These are phyloP conservation scores for Oryza rufipogon DNA, from an alignment of 176 grass and related monocot species.

Conservation along the genomic window DNA sequence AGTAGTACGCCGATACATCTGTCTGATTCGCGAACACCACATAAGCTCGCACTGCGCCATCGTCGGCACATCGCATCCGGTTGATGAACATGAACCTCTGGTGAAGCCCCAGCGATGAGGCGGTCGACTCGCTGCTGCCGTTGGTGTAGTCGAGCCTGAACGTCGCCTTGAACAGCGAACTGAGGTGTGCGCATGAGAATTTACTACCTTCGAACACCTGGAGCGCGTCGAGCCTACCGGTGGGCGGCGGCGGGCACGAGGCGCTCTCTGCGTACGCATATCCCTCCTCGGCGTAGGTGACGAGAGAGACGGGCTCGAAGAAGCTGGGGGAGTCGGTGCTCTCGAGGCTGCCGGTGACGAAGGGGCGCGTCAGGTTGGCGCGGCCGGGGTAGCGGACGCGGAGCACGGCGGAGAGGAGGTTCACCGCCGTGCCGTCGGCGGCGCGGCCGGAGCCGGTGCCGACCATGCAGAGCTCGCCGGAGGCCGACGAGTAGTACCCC, in stretches of 20 bases:
- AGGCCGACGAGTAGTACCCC: constrained; percentile 66
- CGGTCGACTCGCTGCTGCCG: neutral
- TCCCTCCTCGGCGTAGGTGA: constrained; percentile 58
- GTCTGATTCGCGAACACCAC: constrained; percentile 63
- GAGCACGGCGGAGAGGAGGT: constrained; percentile 56
- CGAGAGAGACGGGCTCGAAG: constrained; percentile 56
- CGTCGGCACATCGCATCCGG: constrained; percentile 50
- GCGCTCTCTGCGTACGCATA: constrained; percentile 63
- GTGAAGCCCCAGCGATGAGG: constrained; percentile 42
- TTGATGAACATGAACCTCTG: constrained; percentile 54
- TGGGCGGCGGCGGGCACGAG: constrained; percentile 53
- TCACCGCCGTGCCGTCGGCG: constrained; percentile 37
- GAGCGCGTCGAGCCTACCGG: constrained; percentile 21
- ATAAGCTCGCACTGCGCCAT: constrained; percentile 61
- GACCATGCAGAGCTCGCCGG: constrained; percentile 81
- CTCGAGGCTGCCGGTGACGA: constrained; percentile 65
- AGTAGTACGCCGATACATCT: constrained; percentile 19
- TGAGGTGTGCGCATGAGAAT: constrained; percentile 42
- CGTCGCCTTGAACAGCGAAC: constrained; percentile 34
- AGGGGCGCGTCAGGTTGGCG: constrained; percentile 54
- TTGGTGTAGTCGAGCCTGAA: constrained; percentile 48
- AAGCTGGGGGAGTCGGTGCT: constrained; percentile 23
- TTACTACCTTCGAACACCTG: constrained; percentile 51
- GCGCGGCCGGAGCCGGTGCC: constrained; percentile 60
- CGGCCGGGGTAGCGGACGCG: constrained; percentile 50